Percentiles rank a stretch among this genome's conserved stretches.
phyloP scores from a whole-genome alignment of 2,329 filamentous ascomycete species.

The Neobulgaria alba region DNA sequence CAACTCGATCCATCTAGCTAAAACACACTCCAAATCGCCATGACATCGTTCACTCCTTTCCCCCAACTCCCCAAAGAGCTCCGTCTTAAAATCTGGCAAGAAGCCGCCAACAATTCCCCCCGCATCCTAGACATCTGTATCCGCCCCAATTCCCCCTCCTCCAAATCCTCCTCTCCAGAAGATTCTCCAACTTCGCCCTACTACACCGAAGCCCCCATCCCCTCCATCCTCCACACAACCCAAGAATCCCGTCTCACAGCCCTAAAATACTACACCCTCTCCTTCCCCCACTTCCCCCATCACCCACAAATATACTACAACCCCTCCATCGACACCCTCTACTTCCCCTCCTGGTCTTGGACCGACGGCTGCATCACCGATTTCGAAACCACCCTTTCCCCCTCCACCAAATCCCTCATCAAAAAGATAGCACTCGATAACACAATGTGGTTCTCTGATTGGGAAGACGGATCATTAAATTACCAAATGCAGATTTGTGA shows the following conservation, averaged over 20 bases:
- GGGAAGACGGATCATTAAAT: neutral
- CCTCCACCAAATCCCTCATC: neutral
- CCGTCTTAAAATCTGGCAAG: constrained; percentile 1
- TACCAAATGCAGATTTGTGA: neutral
- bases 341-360: neutral
- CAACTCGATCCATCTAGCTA: neutral
- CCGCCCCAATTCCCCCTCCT: neutral
- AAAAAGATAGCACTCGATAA: neutral
- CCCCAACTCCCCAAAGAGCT: constrained; percentile 5
- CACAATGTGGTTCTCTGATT: neutral
- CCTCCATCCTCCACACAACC: neutral
- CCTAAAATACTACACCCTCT: neutral
- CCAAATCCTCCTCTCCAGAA: neutral
- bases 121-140: constrained; percentile 3
- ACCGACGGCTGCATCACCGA: neutral
- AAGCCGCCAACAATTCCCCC: neutral
- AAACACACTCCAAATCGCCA: neutral
- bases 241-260: neutral
- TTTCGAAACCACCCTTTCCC: neutral
- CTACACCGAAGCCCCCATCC: neutral
- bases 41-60: constrained; percentile 2
- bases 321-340: neutral
- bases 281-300: neutral
- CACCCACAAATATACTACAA: neutral
- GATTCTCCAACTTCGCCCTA: neutral